These are phyloP conservation scores for Candida dendrica DNA, from an alignment of 805 yeast species.

Conservation along the genomic window DNA sequence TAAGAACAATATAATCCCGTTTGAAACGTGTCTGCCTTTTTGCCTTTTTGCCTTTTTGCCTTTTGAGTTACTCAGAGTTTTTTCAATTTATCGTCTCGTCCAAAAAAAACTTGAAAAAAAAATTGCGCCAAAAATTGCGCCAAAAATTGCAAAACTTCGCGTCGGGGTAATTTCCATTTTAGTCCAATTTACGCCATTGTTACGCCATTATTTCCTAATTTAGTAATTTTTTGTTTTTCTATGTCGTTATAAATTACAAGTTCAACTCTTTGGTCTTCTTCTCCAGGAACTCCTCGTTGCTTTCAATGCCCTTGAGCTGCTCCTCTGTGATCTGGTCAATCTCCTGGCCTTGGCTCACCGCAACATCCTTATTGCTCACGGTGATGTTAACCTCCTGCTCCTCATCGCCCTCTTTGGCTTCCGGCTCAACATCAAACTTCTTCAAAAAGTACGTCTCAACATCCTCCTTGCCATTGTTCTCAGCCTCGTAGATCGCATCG, in stretches of 20 bases:
- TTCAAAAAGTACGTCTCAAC: constrained; percentile 73
- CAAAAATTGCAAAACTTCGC: not conserved
- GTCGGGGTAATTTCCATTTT: not conserved
- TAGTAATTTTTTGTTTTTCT: not conserved
- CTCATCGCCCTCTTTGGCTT: constrained; percentile 33
- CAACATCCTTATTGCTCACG: constrained; percentile 24
- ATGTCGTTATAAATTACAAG: not conserved
- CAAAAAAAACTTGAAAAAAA: not conserved
- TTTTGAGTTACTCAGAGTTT: too few species aligned
- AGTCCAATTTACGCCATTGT: not conserved
- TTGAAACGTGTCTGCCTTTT: too few species aligned
- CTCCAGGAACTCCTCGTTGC: constrained; percentile 22
- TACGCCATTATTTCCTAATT: not conserved
- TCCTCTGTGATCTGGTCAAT: constrained; percentile 42
- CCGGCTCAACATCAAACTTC: constrained; percentile 60
- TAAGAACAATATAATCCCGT: too few species aligned
- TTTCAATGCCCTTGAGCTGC: constrained; percentile 33
- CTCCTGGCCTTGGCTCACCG: constrained; percentile 43
- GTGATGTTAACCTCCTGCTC: constrained; percentile 29
- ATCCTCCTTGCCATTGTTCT: constrained; percentile 63
- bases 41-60: too few species aligned
- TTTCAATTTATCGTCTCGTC: too few species aligned
- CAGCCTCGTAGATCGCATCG: constrained; percentile 87
- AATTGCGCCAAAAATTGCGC: not conserved
- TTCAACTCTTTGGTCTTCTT: constrained; percentile 22